Evolutionary conservation across 371 early-diverging fungal genomes (phyloP).

Genomic region (Apophysomyces sp.): DNA sequence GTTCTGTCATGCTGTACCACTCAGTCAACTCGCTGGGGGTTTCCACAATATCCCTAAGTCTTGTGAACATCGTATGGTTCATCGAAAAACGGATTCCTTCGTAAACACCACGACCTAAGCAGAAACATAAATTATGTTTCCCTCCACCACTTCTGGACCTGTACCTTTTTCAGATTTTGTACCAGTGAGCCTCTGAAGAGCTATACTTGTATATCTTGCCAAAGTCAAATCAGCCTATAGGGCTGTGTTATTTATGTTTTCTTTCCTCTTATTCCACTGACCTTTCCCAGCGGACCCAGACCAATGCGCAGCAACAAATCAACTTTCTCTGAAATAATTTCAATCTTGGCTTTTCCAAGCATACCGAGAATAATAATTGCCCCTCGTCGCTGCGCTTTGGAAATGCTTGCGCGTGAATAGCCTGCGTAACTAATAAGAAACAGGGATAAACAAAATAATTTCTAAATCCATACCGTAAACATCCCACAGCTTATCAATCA

Average conservation of each 20-base stretch:
- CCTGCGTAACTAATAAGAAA: constrained; percentile 30
- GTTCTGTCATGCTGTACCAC: constrained; percentile 87
- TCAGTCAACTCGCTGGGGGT: constrained; percentile 55
- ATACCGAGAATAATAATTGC: constrained; percentile 91
- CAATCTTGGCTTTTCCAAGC: constrained; percentile 82
- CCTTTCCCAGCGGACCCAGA: constrained; percentile 79
- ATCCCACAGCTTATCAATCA: constrained; percentile 84
- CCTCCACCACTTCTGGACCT: constrained; percentile 9
- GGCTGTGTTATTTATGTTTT: not conserved
- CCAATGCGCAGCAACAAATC: constrained; percentile 85
- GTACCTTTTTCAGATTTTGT: constrained; percentile 49
- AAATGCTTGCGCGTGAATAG: constrained; percentile 62
- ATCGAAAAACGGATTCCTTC: constrained; percentile 73
- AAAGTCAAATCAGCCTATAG: constrained; percentile 67
- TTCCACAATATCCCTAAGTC: constrained; percentile 65
- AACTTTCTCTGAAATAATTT: constrained; percentile 78
- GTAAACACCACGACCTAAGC: constrained; percentile 38
- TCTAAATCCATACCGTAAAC: constrained; percentile 62
- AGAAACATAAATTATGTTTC: not conserved
- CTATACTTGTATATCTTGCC: constrained; percentile 89
- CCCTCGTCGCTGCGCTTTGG: constrained; percentile 79
- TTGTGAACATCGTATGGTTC: constrained; percentile 70
- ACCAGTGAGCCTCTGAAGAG: constrained; percentile 77
- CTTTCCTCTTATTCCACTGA: constrained; percentile 9
- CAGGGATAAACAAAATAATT: not conserved